Conservation (phyloP, 2,329 filamentous ascomycete species). For the Sclerotinia borealis region DNA sequence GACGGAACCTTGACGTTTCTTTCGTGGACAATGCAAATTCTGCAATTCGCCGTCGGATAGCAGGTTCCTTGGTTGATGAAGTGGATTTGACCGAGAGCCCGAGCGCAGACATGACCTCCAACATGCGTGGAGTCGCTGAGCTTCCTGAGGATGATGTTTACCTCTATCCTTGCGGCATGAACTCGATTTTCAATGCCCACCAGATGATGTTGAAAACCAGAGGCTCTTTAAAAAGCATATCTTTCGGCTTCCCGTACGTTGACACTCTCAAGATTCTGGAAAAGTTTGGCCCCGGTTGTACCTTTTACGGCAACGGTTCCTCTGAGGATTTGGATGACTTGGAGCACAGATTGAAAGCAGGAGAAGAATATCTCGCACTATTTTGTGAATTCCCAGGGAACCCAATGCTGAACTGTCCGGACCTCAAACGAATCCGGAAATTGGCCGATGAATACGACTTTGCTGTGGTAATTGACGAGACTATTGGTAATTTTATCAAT, state of each 20-base stretch:
- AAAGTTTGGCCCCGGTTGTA: conserved; percentile 85
- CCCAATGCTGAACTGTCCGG: conserved; percentile 77
- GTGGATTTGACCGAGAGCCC: conserved; percentile 56
- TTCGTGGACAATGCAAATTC: conserved; percentile 77
- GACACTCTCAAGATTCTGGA: conserved; percentile 92
- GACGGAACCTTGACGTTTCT: conserved; percentile 77
- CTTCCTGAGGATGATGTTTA: conserved; percentile 85
- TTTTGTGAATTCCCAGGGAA: conserved; percentile 97
- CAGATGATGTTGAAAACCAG: conserved; percentile 61
- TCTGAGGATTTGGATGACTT: conserved; percentile 76
- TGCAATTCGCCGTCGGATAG: conserved; percentile 81
- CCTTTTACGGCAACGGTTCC: conserved; percentile 81
- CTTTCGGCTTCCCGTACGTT: conserved; percentile 95
- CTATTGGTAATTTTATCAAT: conserved; percentile 93
- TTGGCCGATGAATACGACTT: conserved; percentile 83
- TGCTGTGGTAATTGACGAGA: conserved; percentile 88
- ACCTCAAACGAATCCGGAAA: conserved; percentile 72
- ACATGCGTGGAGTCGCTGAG: conserved; percentile 51
- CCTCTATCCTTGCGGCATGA: conserved; percentile 88
- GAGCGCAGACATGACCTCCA: conserved; percentile 42
- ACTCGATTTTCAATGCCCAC: conserved; percentile 86
- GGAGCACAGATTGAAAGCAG: conserved; percentile 61
- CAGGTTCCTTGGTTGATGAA: conserved; percentile 72
- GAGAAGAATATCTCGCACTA: conserved; percentile 73
- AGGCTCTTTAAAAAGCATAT: conserved; percentile 68